Percentiles rank a stretch among this genome's conserved stretches.
Evolutionary conservation across 176 grass and related monocot species (phyloP).

Genomic region (bread wheat (Triticum aestivum)): DNA sequence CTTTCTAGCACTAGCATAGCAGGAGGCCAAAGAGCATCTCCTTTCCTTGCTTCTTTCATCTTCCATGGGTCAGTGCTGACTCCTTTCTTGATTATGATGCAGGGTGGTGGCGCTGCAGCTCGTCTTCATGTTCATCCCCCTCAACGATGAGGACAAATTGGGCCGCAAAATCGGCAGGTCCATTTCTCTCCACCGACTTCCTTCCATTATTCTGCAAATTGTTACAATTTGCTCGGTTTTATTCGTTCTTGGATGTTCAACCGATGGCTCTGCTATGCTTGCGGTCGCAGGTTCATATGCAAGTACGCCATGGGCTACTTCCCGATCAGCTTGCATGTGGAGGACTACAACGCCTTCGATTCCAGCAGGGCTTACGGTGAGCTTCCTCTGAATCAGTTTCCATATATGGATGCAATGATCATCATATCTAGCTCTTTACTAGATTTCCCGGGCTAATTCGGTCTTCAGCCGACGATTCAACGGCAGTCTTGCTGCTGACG

Average conservation of each 20-base stretch:
- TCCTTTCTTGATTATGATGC: conserved; percentile 12
- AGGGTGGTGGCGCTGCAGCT: conserved; percentile 78
- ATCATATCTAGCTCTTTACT: not conserved
- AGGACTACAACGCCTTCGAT: conserved; percentile 73
- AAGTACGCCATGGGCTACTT: conserved; percentile 83
- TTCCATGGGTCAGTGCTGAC: not conserved
- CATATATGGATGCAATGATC: not conserved
- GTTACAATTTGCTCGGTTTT: not conserved
- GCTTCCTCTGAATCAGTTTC: not conserved
- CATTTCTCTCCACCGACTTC: not conserved
- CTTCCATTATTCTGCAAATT: not conserved
- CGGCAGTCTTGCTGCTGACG: not conserved
- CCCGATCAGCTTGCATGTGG: conserved; percentile 78
- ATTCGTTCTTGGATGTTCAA: not conserved
- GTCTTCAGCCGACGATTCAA: not conserved
- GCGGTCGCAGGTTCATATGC: conserved; percentile 66
- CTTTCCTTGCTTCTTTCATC: not conserved
- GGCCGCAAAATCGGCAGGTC: conserved; percentile 62
- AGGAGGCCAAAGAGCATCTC: not conserved
- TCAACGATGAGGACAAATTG: conserved; percentile 57
- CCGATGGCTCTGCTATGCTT: not conserved
- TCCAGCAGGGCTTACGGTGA: conserved; percentile 66
- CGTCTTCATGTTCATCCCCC: conserved; percentile 71
- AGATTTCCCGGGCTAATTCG: not conserved
- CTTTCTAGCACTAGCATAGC: not conserved